Evolutionary conservation across 2,329 filamentous ascomycete species (phyloP).

Genomic region (Esteya vermicola): DNA sequence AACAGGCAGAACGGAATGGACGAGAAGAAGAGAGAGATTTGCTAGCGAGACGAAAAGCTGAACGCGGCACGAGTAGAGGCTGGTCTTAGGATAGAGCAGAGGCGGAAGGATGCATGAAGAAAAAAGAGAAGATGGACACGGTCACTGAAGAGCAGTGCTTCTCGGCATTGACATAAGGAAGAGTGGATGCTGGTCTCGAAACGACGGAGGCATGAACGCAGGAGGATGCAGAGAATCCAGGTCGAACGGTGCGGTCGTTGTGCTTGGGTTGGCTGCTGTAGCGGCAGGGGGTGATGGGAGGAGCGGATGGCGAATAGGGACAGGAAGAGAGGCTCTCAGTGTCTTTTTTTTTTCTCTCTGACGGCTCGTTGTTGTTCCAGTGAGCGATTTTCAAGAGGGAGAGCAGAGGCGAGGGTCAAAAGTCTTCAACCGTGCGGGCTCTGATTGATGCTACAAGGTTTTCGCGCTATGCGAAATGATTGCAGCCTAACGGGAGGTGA

Average conservation of each 20-base stretch:
- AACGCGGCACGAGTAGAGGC: not conserved
- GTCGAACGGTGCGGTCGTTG: not conserved
- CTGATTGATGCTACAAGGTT: constrained; percentile 80
- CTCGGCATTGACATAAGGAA: constrained; percentile 41
- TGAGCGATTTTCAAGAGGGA: too few relatives aligned
- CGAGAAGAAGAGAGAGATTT: not conserved
- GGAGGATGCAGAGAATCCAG: constrained; percentile 4
- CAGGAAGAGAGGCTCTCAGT: too few relatives aligned
- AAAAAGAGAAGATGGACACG: constrained; percentile 17
- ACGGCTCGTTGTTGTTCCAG: too few relatives aligned
- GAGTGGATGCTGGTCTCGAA: constrained; percentile 35
- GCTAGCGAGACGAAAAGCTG: too few relatives aligned
- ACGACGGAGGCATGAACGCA: constrained; percentile 42
- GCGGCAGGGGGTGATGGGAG: not conserved
- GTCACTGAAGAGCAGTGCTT: constrained; percentile 41
- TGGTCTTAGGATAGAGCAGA: not conserved
- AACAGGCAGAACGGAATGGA: too few relatives aligned
- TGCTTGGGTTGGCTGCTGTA: constrained; percentile 4
- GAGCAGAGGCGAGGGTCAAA: not conserved
- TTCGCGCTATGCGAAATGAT: constrained; percentile 90
- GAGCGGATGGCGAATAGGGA: too few relatives aligned
- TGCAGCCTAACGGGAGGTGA: constrained; percentile 89
- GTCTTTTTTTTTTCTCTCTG: not conserved
- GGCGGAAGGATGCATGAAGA: constrained; percentile 2
- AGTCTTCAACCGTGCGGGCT: constrained; percentile 75